Base-by-base conservation (phyloP, 2,329 filamentous ascomycete species). In the Claviceps purpurea region DNA sequence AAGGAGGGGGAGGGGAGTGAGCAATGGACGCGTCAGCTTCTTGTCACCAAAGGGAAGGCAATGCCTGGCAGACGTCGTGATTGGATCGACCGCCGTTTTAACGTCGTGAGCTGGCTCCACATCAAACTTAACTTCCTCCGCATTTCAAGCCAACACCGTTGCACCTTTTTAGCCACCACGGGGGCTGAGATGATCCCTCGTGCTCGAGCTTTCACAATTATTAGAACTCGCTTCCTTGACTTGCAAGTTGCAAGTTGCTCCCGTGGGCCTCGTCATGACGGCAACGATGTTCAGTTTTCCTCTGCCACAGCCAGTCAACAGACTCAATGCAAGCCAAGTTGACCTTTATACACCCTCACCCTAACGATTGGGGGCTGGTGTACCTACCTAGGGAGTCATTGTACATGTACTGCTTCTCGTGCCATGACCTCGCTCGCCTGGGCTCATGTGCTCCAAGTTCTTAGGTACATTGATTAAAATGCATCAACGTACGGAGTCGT, bases 21-120 rank as follows among this genome's bases (percentile, higher is more conserved):
- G 44, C 58, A 55, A 56, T 61, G 60, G 60, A 61, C 61, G 61
- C 61, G 61, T 63, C 56, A 63, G 61, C 61, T 62, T 54, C 52
- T 53, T 46, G 26, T 46, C 44, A 42, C 44, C 46, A 5, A 22
- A 11, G 13, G 39, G 20, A 49, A 53, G 53, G 44, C 44, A 42
- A 50, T 50, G 47, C 44, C 48, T 6, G 18, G 48, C 7, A 22
- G 40, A 24, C 6, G 10, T 44, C 41, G 11, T 47, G 41, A 50
- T 52, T 54, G 46, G 53, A 16, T 40, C 20, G 11, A 6, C 22
- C 37, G 16, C 22, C 40, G 24, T 37, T 30, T 11, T 10, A 39
- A 18, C 47, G 40, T 42, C 40, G 30, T n/a, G n/a, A 22, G 11
- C n/a, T 5, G 18, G 44, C 34, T 22, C 52, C 44, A 34, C 14